Percentiles rank a stretch among this genome's conserved stretches.
phyloP scores from a whole-genome alignment of 352 stramenopile genomes.

The Phytophthora hybrid region DNA sequence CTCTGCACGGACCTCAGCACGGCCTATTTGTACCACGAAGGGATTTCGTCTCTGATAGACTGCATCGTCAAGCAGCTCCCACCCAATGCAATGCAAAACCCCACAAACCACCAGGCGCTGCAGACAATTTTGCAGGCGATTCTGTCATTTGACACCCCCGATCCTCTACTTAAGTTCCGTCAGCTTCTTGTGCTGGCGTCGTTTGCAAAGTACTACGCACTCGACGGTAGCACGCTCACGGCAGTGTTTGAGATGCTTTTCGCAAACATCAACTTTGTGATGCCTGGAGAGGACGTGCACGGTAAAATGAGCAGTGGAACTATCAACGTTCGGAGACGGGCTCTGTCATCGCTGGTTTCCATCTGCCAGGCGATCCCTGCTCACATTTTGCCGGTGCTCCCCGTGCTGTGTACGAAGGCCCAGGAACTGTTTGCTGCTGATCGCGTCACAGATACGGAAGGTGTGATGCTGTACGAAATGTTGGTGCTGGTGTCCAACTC shows the following conservation, averaged over 20 bases:
- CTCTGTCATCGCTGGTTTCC: constrained; percentile 73
- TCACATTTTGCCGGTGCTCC: constrained; percentile 80
- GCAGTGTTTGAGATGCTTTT: constrained; percentile 84
- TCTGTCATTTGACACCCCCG: constrained; percentile 57
- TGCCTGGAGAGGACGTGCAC: constrained; percentile 73
- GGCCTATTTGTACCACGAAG: constrained; percentile 81
- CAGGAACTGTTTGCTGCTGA: constrained; percentile 77
- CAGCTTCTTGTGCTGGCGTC: constrained; percentile 73
- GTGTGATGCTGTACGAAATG: constrained; percentile 86
- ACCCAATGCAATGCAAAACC: constrained; percentile 45
- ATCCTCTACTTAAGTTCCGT: constrained; percentile 80
- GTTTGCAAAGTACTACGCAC: constrained; percentile 82
- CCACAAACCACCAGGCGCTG: constrained; percentile 52
- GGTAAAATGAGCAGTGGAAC: constrained; percentile 72
- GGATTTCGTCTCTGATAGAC: constrained; percentile 72
- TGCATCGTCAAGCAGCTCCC: constrained; percentile 83
- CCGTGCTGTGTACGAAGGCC: constrained; percentile 72
- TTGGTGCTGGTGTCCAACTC: constrained; percentile 85
- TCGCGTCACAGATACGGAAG: constrained; percentile 79
- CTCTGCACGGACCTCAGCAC: constrained; percentile 73
- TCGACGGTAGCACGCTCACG: constrained; percentile 65
- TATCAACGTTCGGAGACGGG: constrained; percentile 74
- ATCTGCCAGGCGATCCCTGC: constrained; percentile 82
- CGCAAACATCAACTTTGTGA: constrained; percentile 73
- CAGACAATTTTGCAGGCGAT: constrained; percentile 63